Evolutionary conservation across 139 green algal genomes (phyloP), one percentile per base, ranked within the genome.

Genomic region (Eudorina sp.): DNA sequence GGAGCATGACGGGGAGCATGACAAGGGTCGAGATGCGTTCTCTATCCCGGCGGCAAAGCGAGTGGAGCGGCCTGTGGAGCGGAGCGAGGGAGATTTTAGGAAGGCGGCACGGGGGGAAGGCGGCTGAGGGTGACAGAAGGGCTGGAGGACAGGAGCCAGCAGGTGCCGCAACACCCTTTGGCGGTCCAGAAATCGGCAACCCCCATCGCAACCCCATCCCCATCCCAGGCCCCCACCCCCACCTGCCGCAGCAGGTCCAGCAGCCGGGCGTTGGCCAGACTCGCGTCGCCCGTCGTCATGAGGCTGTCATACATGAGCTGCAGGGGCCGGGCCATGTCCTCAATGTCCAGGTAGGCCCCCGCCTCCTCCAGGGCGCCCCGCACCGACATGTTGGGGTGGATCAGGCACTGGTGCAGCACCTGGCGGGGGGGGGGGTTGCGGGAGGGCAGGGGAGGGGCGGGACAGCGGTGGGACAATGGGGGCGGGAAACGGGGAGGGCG

Each of bases 221-320:
- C 21, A 4, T 23, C 9, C 41, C 23, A 31, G 0, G 41, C 19
- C 38, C 53, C 51, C 64, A 53, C 51, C 40, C 51, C 62, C 90
- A 97, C 91, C 88, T 97, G 96, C 62, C 97, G 94, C 70, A 99
- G 91, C 62, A 98, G 84, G 92, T 99, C 97, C 85, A 98, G 94
- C 85, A 99, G 93, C 8, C 90, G 90, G 25, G 94, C 94, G 75
- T 99, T 96, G 6, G 97, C 97, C n/a, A 99, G 93, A 78, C 92
- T 92, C 55, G 95, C 93, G 82, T 96, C 96, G 5, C 94, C 94
- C 34, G 93, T 97, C 48, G 96, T 89, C 76, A 96, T 95, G 69
- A 99, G 94, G 16, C 90, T 96, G 64, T 95, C 77, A 92, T 99
- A 98, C 93, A 97, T 98, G 34, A 96, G 73, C 87, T 90, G 72